Base-by-base conservation (phyloP, 208 protist species). In the Zelonia costaricensis region DNA sequence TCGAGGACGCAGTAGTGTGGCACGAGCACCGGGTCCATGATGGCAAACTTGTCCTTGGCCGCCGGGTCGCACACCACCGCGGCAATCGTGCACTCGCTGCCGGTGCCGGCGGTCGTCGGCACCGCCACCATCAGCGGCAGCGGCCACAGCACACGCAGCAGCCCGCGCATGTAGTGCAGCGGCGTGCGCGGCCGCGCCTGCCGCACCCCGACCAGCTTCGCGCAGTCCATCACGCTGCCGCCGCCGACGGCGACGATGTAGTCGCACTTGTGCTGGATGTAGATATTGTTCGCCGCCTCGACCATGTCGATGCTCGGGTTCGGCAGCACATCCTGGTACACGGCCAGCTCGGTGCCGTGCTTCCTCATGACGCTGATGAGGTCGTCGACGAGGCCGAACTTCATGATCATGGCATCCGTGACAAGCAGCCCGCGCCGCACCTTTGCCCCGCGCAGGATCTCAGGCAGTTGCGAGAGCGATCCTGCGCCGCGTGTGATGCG, bases 81-180 rank as follows among this genome's bases (percentile, higher is more conserved):
- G 25, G 91, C 89, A 22, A 88, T 74, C 6, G 92, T 97, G 51
- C 84, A 85, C 76, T 97, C 92, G 23, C 82, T 92, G 48, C 89
- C 92, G 10, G 89, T 97, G 39, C 89, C 92, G 18, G 86, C 80
- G 15, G 92, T 95, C 1, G 92, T 97, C 1, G 92, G 89, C 2
- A 97, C 77, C 22, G 74, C 78, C 28, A 92, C 58, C 23, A 90
- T 64, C 4, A 68, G 74, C 27, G 81, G 82, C 62, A 85, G 51
- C 51, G 53, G 36, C 66, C 75, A 76, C 44, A 82, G 43, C 25
- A 86, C 70, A 20, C 70, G 57, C 54, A 84, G 52, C 49, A 86
- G 36, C 16, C 82, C 83, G 0, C 64, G 65, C 82, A 88, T 73
- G 47, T 69, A 46, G 10, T 23, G 30, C 13, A 93, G 44, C 20